Conservation (phyloP, 2,329 filamentous ascomycete genomes). For the Myrmaecium sp. region DNA sequence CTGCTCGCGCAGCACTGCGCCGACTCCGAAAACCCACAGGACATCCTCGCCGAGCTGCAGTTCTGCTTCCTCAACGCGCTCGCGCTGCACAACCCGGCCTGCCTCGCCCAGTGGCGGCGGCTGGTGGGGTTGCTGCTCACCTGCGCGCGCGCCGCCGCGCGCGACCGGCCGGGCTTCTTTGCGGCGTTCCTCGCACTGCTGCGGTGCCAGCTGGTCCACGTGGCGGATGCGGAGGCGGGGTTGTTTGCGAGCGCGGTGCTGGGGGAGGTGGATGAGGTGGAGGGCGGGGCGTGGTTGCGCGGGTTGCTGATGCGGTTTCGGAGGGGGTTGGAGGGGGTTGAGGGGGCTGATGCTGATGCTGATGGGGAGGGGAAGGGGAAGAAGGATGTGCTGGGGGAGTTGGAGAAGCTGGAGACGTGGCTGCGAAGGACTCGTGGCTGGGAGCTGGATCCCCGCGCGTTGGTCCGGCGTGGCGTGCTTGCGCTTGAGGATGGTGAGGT, state of each 20-base stretch:
- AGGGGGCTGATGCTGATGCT: conserved; percentile 18
- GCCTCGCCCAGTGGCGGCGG: conserved; percentile 48
- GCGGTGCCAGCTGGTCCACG: conserved; percentile 36
- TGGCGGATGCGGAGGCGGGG: conserved; percentile 41
- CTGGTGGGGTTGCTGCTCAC: conserved; percentile 40
- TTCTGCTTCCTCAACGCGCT: conserved; percentile 46
- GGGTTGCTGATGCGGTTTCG: conserved; percentile 36
- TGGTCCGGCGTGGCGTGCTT: conserved; percentile 39
- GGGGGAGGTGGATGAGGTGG: no score
- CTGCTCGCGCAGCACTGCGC: conserved; percentile 28
- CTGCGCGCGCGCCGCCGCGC: conserved; percentile 32
- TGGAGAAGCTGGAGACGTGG: conserved; percentile 38
- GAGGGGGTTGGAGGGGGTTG: conserved; percentile 31
- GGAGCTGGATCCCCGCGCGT: conserved; percentile 37
- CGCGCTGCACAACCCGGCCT: conserved; percentile 48
- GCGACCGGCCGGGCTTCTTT: conserved; percentile 33
- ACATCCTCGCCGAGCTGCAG: conserved; percentile 40
- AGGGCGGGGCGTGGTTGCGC: conserved; percentile 36
- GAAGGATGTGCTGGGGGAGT: conserved; percentile 32
- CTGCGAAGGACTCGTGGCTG: conserved; percentile 39
- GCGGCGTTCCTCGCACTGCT: conserved; percentile 32
- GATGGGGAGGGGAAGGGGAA: no score
- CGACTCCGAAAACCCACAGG: conserved; percentile 12
- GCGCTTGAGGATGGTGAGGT: conserved; percentile 46
- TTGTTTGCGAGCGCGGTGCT: conserved; percentile 43